These are phyloP conservation scores for Starmerella kuoi DNA, from an alignment of 805 yeast species.

Conservation along the genomic window DNA sequence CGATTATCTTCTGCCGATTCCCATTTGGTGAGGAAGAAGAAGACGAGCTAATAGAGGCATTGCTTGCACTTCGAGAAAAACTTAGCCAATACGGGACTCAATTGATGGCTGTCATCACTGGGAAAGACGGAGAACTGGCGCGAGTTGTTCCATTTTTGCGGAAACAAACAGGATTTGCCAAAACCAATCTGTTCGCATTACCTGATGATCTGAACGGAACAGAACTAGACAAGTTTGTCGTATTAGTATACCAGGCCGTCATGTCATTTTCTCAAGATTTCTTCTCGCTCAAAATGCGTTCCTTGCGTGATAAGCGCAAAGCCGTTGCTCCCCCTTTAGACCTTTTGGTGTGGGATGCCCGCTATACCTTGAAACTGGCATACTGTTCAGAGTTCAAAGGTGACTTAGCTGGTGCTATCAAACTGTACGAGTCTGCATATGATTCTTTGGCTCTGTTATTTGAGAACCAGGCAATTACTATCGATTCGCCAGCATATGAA, in stretches of 20 bases:
- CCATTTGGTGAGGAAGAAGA: slow-evolving; percentile 21
- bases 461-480: slow-evolving; percentile 20
- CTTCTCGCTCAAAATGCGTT: slow-evolving; percentile 23
- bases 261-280: slow-evolving; percentile 36
- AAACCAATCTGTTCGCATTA: slow-evolving; percentile 36
- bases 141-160: slow-evolving; percentile 31
- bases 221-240: slow-evolving; percentile 34
- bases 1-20: slow-evolving; percentile 36
- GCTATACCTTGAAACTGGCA: slow-evolving; percentile 43
- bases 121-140: slow-evolving; percentile 23
- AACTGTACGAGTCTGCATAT: slow-evolving; percentile 41
- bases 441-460: slow-evolving; percentile 37
- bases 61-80: slow-evolving; percentile 26
- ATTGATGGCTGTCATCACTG: slow-evolving; percentile 31
- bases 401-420: slow-evolving; percentile 39
- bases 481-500: slow-evolving; percentile 3
- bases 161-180: slow-evolving; percentile 34
- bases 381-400: slow-evolving; percentile 39
- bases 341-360: slow-evolving; percentile 35
- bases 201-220: slow-evolving; percentile 32
- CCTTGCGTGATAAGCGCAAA: slow-evolving; percentile 19
- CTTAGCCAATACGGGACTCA: slow-evolving; percentile 27
- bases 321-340: slow-evolving; percentile 18
- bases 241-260: slow-evolving; percentile 31
- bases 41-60: slow-evolving; percentile 24